Evolutionary conservation across 352 stramenopile species (phyloP).

Genomic region (Blastocystis sp.): DNA sequence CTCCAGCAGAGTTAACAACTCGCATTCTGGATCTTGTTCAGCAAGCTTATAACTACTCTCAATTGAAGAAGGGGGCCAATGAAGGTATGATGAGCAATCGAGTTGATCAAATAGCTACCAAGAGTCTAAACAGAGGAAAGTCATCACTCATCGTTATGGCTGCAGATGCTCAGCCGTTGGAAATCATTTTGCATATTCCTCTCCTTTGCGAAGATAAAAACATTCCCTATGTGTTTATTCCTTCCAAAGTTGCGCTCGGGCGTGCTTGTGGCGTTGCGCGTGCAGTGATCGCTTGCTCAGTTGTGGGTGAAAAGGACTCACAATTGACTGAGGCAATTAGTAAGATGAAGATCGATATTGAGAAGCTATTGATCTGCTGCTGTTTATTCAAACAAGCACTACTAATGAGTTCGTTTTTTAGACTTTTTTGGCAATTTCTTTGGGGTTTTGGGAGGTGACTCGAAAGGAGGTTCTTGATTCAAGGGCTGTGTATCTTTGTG

Average conservation of each 20-base stretch:
- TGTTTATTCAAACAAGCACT: conserved; percentile 37
- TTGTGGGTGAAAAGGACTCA: conserved; percentile 97
- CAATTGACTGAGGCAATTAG: conserved; percentile 97
- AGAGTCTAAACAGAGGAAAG: conserved; percentile 99
- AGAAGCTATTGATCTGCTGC: conserved; percentile 98
- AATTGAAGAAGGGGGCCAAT: conserved; percentile 99
- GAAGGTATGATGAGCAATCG: conserved; percentile 70
- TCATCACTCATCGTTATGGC: conserved; percentile 99
- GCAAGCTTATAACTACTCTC: conserved; percentile 98
- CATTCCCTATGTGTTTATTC: conserved; percentile 87
- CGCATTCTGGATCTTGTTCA: conserved; percentile 97
- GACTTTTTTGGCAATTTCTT: conserved; percentile 8
- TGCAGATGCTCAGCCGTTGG: conserved; percentile 96
- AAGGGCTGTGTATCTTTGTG: background rate
- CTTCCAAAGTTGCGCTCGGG: conserved; percentile 95
- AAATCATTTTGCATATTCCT: conserved; percentile 98
- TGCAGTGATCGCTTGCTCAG: conserved; percentile 93
- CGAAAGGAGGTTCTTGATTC: background rate
- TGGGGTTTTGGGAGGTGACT: background rate
- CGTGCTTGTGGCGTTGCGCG: conserved; percentile 96
- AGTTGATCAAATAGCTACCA: conserved; percentile 77
- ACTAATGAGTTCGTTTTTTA: conserved; percentile 1
- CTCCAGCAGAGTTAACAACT: conserved; percentile 93
- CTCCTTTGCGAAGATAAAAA: conserved; percentile 97
- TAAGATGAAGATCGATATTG: conserved; percentile 98